Base-by-base conservation (phyloP, 306 rosid genomes). In the Sicyos baderoa region DNA sequence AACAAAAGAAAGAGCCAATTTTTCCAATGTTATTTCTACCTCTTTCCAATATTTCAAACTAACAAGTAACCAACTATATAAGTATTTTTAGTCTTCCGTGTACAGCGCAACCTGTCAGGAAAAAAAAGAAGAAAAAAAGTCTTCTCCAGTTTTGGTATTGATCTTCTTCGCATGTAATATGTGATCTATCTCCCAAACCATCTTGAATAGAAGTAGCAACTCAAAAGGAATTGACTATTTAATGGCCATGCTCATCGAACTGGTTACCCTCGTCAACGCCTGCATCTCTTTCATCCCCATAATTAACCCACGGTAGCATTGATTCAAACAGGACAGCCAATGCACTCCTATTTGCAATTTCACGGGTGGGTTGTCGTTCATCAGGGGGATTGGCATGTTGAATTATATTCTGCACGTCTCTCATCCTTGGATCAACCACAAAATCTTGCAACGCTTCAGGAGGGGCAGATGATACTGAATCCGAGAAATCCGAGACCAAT, bases 301-400 rank as follows among this genome's bases (percentile, higher is more conserved):
- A 93, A 62, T 85, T 86, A 77, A 84, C 91, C 99, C 97, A 93
- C 7, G 97, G 99, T 55, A 93, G 86, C 91, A 93, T 71, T 0
- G 99, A 93, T 81, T 90, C 99, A 21, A 93, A 82, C 80, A 86
- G 82, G 62, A 93, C 96, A 8, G 95, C 91, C 61, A 90, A 69
- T 57, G 96, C 84, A 80, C 81, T 93, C 58, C 99, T 74, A 70
- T 86, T 83, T 50, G 79, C 81, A 57, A 88, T 87, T 21, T 82
- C 74, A 12, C 94, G 90, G 44, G 84, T 83, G 55, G 84, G 86
- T 51, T 73, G 85, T 57, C 80, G 84, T 22, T 78, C 84, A 55
- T 79, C 85, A 8, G 61, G 86, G 74, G 77, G 86, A 78, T 81
- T 74, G 56, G 80, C 96, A 70, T 77, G 59, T 35, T 80, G 82